These are phyloP conservation scores for Tylopilus felleus DNA, from an alignment of 768 basidiomycete species.

Conservation along the genomic window DNA sequence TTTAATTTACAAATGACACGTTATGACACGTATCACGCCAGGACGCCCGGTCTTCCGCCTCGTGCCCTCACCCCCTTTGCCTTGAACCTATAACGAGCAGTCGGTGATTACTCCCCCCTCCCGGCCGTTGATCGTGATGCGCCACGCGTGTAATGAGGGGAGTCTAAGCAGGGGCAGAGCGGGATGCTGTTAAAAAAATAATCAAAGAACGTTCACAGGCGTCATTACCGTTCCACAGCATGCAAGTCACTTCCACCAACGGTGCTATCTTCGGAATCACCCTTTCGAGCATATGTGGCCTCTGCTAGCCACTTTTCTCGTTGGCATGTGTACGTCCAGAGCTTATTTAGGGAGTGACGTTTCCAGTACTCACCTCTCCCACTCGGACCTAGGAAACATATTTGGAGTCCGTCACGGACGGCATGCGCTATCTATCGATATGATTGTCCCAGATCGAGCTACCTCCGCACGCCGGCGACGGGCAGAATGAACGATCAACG, in stretches of 20 bases:
- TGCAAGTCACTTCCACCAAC: neutral
- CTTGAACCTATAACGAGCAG: neutral
- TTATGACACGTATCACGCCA: neutral
- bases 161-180: neutral
- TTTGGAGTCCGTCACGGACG: constrained; percentile 5
- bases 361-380: neutral
- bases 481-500: constrained; percentile 13
- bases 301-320: neutral
- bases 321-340: constrained; percentile 11
- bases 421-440: constrained; percentile 19
- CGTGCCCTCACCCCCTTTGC: neutral
- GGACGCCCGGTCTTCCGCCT: neutral
- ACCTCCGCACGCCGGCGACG: constrained; percentile 22
- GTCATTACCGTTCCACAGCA: constrained; percentile 5
- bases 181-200: constrained; percentile 4
- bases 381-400: neutral
- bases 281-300: neutral
- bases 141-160: constrained; percentile 1
- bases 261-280: neutral
- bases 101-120: constrained; percentile 23
- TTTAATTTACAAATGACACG: neutral
- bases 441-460: constrained; percentile 16
- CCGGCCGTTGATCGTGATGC: constrained; percentile 9
- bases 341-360: neutral
- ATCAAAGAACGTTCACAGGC: constrained; percentile 2